These are phyloP conservation scores for Yamagishiella unicocca DNA, from an alignment of 139 green algal genomes.

Conservation along the genomic window DNA sequence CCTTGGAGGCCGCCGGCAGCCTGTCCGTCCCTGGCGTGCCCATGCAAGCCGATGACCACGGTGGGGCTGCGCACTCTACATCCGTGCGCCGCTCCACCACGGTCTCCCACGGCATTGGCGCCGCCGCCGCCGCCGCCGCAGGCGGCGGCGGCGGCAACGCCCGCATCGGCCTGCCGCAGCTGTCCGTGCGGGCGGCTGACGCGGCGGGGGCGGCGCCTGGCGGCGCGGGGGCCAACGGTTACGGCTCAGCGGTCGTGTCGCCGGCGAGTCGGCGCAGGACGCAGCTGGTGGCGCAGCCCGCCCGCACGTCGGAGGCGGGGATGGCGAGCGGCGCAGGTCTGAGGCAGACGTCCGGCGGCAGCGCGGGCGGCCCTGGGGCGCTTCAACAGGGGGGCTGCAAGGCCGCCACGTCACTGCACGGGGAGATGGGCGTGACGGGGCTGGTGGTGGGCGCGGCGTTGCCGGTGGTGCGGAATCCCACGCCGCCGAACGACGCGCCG, in stretches of 20 bases:
- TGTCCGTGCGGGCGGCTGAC: not conserved
- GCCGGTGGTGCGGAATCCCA: slow-evolving; percentile 16
- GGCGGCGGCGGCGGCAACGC: not conserved
- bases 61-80: not conserved
- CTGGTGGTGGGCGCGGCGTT: not conserved
- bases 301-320: slow-evolving; percentile 15
- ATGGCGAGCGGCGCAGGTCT: not conserved
- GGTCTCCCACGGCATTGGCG: not conserved
- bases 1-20: not conserved
- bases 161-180: slow-evolving; percentile 31
- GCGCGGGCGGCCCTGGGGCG: not conserved
- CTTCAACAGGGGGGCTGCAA: slow-evolving; percentile 27
- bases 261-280: not conserved
- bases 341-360: not conserved
- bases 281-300: not conserved
- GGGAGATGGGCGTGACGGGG: not conserved
- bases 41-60: not conserved
- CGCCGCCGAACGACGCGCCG: slow-evolving; percentile 7
- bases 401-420: not conserved
- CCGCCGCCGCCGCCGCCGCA: not conserved
- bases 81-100: slow-evolving; percentile 9
- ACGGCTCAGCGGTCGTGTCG: slow-evolving; percentile 34
- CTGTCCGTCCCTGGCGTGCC: not conserved
- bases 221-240: not conserved
- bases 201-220: not conserved